Evolutionary conservation across 768 basidiomycete genomes (phyloP).

Genomic region (Boletus insuetus): DNA sequence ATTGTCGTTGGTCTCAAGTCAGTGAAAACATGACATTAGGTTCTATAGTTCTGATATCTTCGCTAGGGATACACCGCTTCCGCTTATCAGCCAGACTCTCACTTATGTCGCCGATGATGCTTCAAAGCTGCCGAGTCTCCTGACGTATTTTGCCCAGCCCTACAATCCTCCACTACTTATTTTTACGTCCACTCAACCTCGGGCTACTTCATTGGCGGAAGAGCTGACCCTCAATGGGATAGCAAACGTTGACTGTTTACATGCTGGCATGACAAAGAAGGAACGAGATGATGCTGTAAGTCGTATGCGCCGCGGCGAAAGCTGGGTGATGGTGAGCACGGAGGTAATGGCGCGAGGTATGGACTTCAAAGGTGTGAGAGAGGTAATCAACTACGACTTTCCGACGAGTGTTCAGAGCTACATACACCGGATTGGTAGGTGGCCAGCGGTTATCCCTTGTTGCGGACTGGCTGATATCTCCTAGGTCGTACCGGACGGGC

Average conservation of each 20-base stretch:
- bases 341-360: slow-evolving; percentile 98
- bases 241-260: slow-evolving; percentile 82
- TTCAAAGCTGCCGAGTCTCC: slow-evolving; percentile 90
- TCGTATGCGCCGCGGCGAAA: slow-evolving; percentile 84
- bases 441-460: background rate
- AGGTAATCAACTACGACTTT: slow-evolving; percentile 97
- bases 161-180: slow-evolving; percentile 90
- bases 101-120: slow-evolving; percentile 91
- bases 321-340: slow-evolving; percentile 95
- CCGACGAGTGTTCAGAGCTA: slow-evolving; percentile 95
- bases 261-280: slow-evolving; percentile 85
- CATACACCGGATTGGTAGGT: slow-evolving; percentile 86
- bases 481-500: slow-evolving; percentile 92
- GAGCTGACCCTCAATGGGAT: slow-evolving; percentile 79
- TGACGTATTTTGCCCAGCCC: slow-evolving; percentile 73
- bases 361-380: slow-evolving; percentile 92
- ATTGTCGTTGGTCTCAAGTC: slow-evolving; percentile 97
- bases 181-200: slow-evolving; percentile 88
- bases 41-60: slow-evolving; percentile 11
- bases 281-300: slow-evolving; percentile 83
- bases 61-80: slow-evolving; percentile 86
- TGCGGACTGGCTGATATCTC: slow-evolving; percentile 4
- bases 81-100: slow-evolving; percentile 84
- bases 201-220: slow-evolving; percentile 75
- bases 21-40: slow-evolving; percentile 25